phyloP scores from a whole-genome alignment of 257 asterid species.

The Marsdenia floribunda region DNA sequence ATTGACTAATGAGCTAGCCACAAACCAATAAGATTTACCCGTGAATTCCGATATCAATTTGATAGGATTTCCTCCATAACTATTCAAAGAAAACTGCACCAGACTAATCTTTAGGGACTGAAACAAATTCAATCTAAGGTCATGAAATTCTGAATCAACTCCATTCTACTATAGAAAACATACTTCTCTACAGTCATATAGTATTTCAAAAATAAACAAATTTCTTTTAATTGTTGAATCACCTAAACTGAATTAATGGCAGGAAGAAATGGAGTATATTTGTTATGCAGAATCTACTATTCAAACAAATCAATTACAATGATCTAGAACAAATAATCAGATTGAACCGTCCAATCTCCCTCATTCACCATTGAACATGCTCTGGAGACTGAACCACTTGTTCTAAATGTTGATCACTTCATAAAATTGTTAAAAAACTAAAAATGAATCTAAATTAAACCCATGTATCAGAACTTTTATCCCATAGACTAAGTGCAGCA shows the following conservation, averaged over 20 bases:
- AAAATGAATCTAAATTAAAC: neutral
- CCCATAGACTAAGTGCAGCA: neutral
- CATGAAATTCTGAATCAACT: neutral
- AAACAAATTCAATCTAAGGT: neutral
- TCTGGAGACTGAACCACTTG: neutral
- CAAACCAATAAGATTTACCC: neutral
- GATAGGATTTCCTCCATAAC: neutral
- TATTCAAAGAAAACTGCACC: neutral
- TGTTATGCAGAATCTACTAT: neutral
- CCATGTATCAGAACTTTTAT: neutral
- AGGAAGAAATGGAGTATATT: neutral
- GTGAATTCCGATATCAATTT: neutral
- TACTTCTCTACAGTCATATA: neutral
- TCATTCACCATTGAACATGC: neutral
- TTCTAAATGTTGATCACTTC: neutral
- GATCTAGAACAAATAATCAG: neutral
- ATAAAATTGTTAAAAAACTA: neutral
- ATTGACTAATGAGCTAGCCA: neutral
- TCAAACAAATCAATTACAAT: neutral
- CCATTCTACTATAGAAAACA: neutral
- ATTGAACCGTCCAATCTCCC: neutral
- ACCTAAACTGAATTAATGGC: neutral
- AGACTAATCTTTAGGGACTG: neutral
- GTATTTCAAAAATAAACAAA: neutral
- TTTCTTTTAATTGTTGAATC: neutral